Evolutionary conservation across 345 rosid genomes (phyloP).

Genomic region (Sonneratia caseolaris): DNA sequence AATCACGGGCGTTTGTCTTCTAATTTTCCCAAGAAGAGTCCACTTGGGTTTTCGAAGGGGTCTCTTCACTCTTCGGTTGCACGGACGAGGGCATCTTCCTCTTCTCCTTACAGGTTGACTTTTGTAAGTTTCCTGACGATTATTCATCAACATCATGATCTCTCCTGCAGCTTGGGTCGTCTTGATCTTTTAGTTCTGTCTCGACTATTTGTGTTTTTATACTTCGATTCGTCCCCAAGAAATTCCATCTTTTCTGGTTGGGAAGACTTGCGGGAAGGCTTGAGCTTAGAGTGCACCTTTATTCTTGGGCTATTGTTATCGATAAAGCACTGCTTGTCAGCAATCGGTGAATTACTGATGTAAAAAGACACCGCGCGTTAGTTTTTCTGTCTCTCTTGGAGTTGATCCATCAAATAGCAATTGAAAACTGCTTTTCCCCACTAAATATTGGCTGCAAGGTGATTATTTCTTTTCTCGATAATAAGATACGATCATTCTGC

Average conservation of each 20-base stretch:
- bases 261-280: background rate
- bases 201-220: background rate
- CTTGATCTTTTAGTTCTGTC: too few relatives aligned
- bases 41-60: background rate
- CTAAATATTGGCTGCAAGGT: background rate
- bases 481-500: background rate
- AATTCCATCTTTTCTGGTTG: background rate
- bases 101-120: background rate
- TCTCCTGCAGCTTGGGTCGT: too few relatives aligned
- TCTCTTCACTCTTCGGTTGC: background rate
- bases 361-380: too few relatives aligned
- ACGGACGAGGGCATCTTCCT: background rate
- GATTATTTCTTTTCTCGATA: background rate
- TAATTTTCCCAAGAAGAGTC: background rate
- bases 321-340: background rate
- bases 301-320: background rate
- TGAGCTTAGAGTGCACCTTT: background rate
- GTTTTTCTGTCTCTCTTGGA: background rate
- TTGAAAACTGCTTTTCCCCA: background rate
- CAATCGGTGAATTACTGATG: too few relatives aligned
- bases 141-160: background rate
- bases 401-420: background rate
- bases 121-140: background rate
- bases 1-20: conserved; percentile 1
- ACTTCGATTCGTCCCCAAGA: background rate